Conservation (phyloP, 2,329 filamentous ascomycete genomes). For the Colletotrichum sansevieriae region DNA sequence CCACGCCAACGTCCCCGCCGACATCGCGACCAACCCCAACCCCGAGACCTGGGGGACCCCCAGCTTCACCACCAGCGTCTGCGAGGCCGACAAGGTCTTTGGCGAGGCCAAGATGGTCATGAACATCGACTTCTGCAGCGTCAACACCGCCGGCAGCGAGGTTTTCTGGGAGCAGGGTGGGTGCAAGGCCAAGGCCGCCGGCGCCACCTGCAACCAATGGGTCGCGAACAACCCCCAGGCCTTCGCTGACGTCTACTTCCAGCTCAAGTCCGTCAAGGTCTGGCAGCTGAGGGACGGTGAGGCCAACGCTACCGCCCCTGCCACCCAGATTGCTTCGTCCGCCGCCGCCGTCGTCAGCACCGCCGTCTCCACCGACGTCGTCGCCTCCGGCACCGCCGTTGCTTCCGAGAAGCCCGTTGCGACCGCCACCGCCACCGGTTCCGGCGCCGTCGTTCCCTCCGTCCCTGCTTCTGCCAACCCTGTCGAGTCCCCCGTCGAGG, state of each 20-base stretch:
- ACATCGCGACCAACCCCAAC: constrained; percentile 53
- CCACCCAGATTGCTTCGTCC: background rate
- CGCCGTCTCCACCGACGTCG: constrained; percentile 3
- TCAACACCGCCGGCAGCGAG: constrained; percentile 60
- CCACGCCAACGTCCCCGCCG: constrained; percentile 65
- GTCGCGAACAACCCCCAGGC: constrained; percentile 52
- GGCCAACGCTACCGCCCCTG: background rate
- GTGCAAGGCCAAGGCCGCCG: constrained; percentile 46
- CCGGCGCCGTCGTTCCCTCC: background rate
- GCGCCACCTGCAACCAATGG: constrained; percentile 52
- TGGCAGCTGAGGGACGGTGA: constrained; percentile 46
- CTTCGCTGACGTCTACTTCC: constrained; percentile 56
- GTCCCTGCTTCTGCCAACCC: constrained; percentile 5
- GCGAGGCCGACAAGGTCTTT: constrained; percentile 47
- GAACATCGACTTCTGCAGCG: constrained; percentile 74
- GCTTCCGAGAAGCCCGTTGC: constrained; percentile 21
- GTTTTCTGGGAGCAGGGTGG: constrained; percentile 46
- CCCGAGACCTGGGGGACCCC: constrained; percentile 47
- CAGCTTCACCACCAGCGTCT: constrained; percentile 45
- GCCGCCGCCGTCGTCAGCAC: background rate
- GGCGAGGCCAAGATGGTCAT: constrained; percentile 47
- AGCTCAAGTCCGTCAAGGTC: constrained; percentile 58
- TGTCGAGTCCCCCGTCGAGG: constrained; percentile 8
- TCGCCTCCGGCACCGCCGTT: constrained; percentile 3
- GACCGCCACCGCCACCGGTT: background rate